Conservation (phyloP, 2,329 filamentous ascomycete genomes). For the Exophiala aquamarina region DNA sequence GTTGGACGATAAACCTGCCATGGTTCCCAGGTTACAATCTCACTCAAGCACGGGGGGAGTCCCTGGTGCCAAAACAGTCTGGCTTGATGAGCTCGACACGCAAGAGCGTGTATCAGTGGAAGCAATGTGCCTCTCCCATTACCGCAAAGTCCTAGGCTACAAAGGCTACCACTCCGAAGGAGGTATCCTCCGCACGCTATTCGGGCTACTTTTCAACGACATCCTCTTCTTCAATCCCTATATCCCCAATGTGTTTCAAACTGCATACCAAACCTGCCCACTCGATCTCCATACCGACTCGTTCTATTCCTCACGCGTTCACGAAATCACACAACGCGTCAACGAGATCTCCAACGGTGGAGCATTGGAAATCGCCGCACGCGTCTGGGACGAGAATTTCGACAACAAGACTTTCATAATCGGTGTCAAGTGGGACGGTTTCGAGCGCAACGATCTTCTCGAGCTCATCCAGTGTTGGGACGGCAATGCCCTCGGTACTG, state of each 20-base stretch:
- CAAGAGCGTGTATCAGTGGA: constrained; percentile 82
- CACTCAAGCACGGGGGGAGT: constrained; percentile 26
- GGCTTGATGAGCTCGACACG: constrained; percentile 74
- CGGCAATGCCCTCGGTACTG: constrained; percentile 73
- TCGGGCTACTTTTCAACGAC: constrained; percentile 89
- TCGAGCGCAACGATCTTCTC: constrained; percentile 72
- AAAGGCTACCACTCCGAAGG: constrained; percentile 95
- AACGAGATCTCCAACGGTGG: constrained; percentile 84
- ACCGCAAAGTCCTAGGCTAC: constrained; percentile 73
- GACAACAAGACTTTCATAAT: constrained; percentile 80
- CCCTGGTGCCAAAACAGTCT: constrained; percentile 68
- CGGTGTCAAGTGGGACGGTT: constrained; percentile 82
- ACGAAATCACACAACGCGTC: constrained; percentile 83
- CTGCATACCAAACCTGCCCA: constrained; percentile 88
- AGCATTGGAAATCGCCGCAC: constrained; percentile 64
- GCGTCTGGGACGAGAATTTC: constrained; percentile 67
- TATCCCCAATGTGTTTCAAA: constrained; percentile 96
- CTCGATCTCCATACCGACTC: constrained; percentile 89
- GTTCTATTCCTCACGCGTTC: constrained; percentile 82
- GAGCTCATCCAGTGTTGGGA: constrained; percentile 79
- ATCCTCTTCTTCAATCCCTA: constrained; percentile 75
- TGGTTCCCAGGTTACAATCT: constrained; percentile 2
- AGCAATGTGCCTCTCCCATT: constrained; percentile 87
- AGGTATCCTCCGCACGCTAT: constrained; percentile 86
- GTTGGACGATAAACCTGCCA: constrained; percentile 1